Conservation (phyloP, 306 rosid species). For the Trifolium fragiferum region DNA sequence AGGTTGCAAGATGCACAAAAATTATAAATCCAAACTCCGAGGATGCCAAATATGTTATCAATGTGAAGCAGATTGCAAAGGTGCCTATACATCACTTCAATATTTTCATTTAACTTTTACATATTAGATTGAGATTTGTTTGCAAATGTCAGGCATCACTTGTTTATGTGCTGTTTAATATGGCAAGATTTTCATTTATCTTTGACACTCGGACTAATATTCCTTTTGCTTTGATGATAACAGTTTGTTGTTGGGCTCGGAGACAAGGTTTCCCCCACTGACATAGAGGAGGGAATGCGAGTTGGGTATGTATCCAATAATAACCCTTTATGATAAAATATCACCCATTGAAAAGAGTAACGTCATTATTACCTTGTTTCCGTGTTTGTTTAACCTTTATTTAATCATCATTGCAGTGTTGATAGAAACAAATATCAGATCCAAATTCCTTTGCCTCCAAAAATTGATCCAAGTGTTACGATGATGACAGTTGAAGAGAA, state of each 20-base stretch:
- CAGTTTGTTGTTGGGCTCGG: conserved; percentile 99
- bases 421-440: conserved; percentile 97
- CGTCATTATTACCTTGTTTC: neutral
- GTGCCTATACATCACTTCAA: conserved; percentile 42
- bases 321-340: conserved; percentile 11
- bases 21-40: conserved; percentile 96
- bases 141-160: conserved; percentile 22
- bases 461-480: conserved; percentile 97
- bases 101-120: neutral
- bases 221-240: conserved; percentile 36
- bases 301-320: conserved; percentile 78
- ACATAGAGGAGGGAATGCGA: conserved; percentile 99
- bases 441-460: conserved; percentile 98
- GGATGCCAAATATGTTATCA: conserved; percentile 95
- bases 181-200: conserved; percentile 17
- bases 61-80: conserved; percentile 98
- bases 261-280: conserved; percentile 99
- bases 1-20: conserved; percentile 99
- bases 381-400: conserved; percentile 42
- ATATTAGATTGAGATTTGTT: conserved; percentile 14
- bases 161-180: conserved; percentile 2
- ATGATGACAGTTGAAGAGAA: conserved; percentile 99
- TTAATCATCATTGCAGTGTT: conserved; percentile 65
- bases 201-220: conserved; percentile 40
- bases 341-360: conserved; percentile 3